phyloP scores from a whole-genome alignment of 805 yeast genomes.

The Lipomyces kockii region DNA sequence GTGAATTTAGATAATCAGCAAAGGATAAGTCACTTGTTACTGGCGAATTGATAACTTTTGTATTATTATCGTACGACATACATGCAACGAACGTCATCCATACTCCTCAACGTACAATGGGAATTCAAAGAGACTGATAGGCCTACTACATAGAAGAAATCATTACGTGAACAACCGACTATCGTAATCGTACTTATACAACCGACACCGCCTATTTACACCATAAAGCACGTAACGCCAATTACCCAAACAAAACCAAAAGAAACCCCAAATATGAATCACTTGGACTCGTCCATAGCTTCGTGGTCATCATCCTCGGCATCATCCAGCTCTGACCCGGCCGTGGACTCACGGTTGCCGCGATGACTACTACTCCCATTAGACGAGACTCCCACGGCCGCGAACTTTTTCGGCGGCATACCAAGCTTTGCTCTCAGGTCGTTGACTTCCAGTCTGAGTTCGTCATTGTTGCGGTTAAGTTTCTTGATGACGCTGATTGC shows the following conservation, averaged over 20 bases:
- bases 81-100: background rate
- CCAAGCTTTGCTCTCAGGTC: constrained; percentile 27
- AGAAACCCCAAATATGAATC: background rate
- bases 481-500: constrained; percentile 27
- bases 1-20: too few species aligned
- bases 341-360: constrained; percentile 17
- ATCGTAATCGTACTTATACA: constrained; percentile 1
- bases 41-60: background rate
- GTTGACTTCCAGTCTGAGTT: constrained; percentile 30
- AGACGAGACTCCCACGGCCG: constrained; percentile 12
- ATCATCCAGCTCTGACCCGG: constrained; percentile 20
- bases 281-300: constrained; percentile 28
- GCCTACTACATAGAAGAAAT: background rate
- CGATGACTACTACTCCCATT: constrained; percentile 2
- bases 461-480: constrained; percentile 19
- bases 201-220: background rate
- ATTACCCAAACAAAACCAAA: background rate
- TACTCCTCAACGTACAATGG: background rate
- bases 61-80: background rate
- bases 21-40: too few species aligned
- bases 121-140: background rate
- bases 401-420: constrained; percentile 27
- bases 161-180: background rate
- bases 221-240: constrained; percentile 1
- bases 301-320: constrained; percentile 21